Evolutionary conservation across 306 rosid genomes (phyloP).

Genomic region (Quercus mongolica): DNA sequence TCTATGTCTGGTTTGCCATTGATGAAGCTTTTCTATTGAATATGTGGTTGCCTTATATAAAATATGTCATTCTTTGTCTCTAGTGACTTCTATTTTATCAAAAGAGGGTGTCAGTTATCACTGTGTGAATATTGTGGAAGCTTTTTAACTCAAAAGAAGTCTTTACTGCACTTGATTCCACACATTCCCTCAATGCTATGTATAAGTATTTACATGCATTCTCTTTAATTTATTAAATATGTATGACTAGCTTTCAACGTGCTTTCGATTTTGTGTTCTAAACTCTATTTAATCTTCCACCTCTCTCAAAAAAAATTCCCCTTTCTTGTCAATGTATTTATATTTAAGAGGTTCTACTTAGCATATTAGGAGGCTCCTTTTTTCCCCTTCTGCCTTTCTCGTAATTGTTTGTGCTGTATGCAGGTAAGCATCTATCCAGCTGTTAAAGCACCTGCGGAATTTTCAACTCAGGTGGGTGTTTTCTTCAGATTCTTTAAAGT

Average conservation of each 20-base stretch:
- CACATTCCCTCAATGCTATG: neutral
- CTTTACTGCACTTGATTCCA: too few relatives aligned
- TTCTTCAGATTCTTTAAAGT: neutral
- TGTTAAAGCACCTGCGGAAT: constrained; percentile 83
- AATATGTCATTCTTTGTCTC: neutral
- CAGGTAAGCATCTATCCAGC: constrained; percentile 93
- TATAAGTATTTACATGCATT: neutral
- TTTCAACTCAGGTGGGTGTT: constrained; percentile 69
- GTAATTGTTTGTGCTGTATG: constrained; percentile 24
- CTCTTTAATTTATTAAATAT: neutral
- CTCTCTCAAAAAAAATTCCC: neutral
- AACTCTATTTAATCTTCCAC: neutral
- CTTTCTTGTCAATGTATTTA: neutral
- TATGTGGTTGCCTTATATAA: neutral
- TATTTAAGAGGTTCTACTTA: neutral
- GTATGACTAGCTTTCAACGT: neutral
- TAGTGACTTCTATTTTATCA: neutral
- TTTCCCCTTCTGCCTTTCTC: constrained; percentile 12
- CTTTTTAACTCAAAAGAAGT: neutral
- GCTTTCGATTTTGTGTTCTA: neutral
- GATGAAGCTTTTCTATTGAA: neutral
- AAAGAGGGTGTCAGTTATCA: neutral
- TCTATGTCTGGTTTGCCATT: neutral
- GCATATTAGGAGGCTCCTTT: neutral
- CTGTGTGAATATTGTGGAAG: neutral